These are phyloP conservation scores for Cryptococcus wingfieldii DNA, from an alignment of 1,284 basidiomycete species.

Conservation along the genomic window DNA sequence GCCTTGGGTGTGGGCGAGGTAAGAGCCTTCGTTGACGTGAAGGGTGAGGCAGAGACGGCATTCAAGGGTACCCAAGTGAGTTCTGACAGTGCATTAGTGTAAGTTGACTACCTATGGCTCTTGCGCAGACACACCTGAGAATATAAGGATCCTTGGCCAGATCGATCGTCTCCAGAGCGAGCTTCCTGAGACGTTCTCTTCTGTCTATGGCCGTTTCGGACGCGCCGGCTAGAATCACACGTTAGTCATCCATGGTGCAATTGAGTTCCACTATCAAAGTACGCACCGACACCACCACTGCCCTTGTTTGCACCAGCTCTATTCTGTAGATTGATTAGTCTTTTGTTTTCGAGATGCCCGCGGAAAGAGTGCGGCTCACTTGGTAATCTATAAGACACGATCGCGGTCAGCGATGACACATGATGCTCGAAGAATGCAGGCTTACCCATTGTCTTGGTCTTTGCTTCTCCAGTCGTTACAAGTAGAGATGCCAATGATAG, in stretches of 20 bases:
- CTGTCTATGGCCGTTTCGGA: constrained; percentile 89
- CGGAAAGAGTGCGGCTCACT: constrained; percentile 20
- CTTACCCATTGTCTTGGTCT: constrained; percentile 1
- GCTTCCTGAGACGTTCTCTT: constrained; percentile 87
- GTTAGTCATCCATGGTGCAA: background rate
- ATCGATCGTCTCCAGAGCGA: constrained; percentile 94
- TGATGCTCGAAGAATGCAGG: background rate
- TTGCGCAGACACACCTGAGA: constrained; percentile 54
- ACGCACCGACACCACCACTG: constrained; percentile 74
- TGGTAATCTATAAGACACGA: constrained; percentile 37
- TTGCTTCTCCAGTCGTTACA: background rate
- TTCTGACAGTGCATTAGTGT: constrained; percentile 45
- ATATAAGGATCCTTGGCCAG: constrained; percentile 99
- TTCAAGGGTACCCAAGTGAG: constrained; percentile 93
- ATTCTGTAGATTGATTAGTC: constrained; percentile 56
- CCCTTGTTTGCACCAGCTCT: constrained; percentile 94
- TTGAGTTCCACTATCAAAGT: no score
- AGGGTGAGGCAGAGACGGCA: constrained; percentile 96
- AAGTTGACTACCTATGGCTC: constrained; percentile 33
- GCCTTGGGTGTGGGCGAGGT: constrained; percentile 97
- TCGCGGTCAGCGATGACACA: background rate
- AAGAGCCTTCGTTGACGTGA: constrained; percentile 98
- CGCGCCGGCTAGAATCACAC: constrained; percentile 30
- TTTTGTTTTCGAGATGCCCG: background rate
- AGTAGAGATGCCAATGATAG: background rate